Conservation (phyloP, 169 alveolate species). For the Cryptosporidium baileyi region DNA sequence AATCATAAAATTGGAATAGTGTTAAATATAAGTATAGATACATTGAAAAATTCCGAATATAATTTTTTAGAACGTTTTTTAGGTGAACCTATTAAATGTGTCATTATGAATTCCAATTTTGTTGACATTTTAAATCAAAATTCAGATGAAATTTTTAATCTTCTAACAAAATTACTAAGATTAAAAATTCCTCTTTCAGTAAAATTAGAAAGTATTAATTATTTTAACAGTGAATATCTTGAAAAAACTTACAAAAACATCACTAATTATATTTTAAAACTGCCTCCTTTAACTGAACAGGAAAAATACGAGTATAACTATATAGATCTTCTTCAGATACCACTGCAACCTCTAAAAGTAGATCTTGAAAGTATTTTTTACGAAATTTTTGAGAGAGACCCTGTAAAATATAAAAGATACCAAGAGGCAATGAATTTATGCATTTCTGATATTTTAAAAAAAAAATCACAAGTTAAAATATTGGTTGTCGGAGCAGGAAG, state of each 20-base stretch:
- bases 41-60: neutral
- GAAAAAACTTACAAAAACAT: neutral
- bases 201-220: neutral
- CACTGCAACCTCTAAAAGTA: constrained; percentile 73
- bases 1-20: constrained; percentile 1
- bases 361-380: constrained; percentile 80
- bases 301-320: constrained; percentile 56
- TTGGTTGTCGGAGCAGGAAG: constrained; percentile 87
- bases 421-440: constrained; percentile 78
- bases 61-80: neutral
- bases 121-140: neutral
- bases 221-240: neutral
- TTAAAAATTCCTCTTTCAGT: constrained; percentile 12
- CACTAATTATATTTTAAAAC: neutral
- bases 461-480: constrained; percentile 62
- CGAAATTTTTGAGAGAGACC: constrained; percentile 83
- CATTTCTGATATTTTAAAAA: constrained; percentile 67
- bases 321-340: constrained; percentile 63
- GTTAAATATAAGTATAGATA: neutral
- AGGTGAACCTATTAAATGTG: constrained; percentile 50
- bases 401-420: constrained; percentile 79
- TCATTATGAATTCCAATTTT: neutral
- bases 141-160: neutral
- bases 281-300: constrained; percentile 44
- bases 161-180: neutral